Evolutionary conservation across 495 filamentous ascomycete genomes (phyloP).

Genomic region (Podospora bellae-mahoneyi): DNA sequence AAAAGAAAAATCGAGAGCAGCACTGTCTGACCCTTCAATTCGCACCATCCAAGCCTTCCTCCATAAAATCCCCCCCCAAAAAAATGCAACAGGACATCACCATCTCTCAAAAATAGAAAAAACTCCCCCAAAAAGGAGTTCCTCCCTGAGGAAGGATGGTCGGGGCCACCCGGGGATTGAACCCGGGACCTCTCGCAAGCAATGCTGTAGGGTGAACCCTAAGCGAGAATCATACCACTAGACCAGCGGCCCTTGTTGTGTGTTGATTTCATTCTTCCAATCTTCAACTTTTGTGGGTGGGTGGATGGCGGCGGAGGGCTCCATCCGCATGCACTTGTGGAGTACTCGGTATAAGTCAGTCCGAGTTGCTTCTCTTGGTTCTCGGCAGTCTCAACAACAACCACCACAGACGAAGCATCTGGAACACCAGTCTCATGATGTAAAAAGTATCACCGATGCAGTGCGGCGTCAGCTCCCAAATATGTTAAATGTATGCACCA

Average conservation of each 20-base stretch:
- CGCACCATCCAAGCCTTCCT: too few species aligned
- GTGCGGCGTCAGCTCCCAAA: too few species aligned
- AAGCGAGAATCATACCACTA: constrained; percentile 9
- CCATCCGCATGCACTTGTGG: background rate
- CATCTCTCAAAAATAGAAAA: too few species aligned
- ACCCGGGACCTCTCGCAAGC: constrained; percentile 6
- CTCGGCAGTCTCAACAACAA: too few species aligned
- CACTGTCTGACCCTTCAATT: too few species aligned
- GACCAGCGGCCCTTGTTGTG: background rate
- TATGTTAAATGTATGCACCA: too few species aligned
- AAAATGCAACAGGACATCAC: too few species aligned
- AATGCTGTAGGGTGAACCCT: background rate
- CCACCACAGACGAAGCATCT: too few species aligned
- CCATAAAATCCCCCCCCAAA: too few species aligned
- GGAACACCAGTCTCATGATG: too few species aligned
- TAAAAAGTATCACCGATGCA: too few species aligned
- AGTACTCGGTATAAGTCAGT: background rate
- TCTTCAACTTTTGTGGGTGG: background rate
- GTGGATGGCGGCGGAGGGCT: background rate
- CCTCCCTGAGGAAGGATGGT: background rate
- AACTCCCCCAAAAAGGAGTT: background rate
- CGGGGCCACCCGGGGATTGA: constrained; percentile 5
- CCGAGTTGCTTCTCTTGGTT: background rate
- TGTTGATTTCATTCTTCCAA: background rate
- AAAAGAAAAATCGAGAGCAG: too few species aligned